Evolutionary conservation across 352 stramenopile genomes (phyloP), one percentile per base, ranked within the genome.

Genomic region (Pythium utonaiense): DNA sequence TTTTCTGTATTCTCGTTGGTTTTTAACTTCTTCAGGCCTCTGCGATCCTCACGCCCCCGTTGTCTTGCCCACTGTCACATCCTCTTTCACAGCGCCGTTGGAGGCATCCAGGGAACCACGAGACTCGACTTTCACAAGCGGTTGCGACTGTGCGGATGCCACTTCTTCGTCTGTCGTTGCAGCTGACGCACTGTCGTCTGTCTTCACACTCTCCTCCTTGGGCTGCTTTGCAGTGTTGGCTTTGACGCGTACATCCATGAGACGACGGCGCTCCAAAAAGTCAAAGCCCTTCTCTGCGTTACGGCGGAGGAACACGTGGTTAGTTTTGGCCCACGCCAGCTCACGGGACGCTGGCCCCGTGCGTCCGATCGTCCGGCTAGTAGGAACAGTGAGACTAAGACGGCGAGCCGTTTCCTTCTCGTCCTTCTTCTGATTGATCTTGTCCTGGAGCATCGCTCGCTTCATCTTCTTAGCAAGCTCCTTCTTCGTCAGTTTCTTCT

Each of bases 401-500:
- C 83, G 78, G 21, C 65, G 74, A 28, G 71, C 80, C 13, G 74
- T 89, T 33, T 73, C 83, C 50, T 86, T 90, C 34, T 71, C 67
- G 47, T 93, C 82, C 27, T 84, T 86, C 27, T 79, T 73, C 34
- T 86, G 67, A 49, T 86, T 75, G 21, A 89, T 78, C 49, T 80
- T 85, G 24, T 90, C 81, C 31, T 87, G 73, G 3, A 77, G 71
- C 59, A 87, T 64, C 53, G 75, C 78, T 42, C 82, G 81, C 61
- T 92, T 92, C 38, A 78, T 73, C 28, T 82, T 73, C 66, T 89
- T 83, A 5, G 74, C 57, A 42, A 83, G 57, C 60, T 94, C 80
- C 53, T 94, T 93, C 66, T 94, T 96, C 31, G 81, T 88, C 17
- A 92, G 64, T 38, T 91, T 95, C 40, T 88, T 88, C 21, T 62